Base-by-base conservation (phyloP, 2,329 filamentous ascomycete species). In the Geosmithia putterillii region DNA sequence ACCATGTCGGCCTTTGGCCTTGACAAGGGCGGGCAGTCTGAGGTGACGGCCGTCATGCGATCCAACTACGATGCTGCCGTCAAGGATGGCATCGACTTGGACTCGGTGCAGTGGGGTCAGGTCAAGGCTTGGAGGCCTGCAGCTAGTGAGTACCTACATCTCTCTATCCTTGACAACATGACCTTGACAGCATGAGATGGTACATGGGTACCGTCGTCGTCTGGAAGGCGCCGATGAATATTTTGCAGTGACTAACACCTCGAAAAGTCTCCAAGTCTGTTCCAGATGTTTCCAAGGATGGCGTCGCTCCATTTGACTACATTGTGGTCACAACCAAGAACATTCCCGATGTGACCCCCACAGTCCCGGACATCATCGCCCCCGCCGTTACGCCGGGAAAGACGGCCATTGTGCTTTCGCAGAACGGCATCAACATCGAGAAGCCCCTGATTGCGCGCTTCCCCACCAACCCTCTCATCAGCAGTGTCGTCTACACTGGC, bases 341-440 rank as follows among this genome's bases (percentile, higher is more conserved):
- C 49, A 57, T 74, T 28, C 65, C 74, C 5, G 76, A 79, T 42
- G 52, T 72, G 7, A 57, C 61, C 1, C 74, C 76, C 0, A 62
- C 59, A 0, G 56, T 73, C 0, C 52, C 62, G 35, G 66, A 73
- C 2, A 54, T 77, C 25, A 67, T 79, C 21, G 51, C 54, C 1
- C 70, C 73, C 0, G 74, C 73, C 2, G 58, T 81, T 1, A 72
- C 69, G 0, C 62, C 65, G 1, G 63, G 61, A 2, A 58, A 67
- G 20, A 78, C 75, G 0, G 63, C 63, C 22, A 70, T 81, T 38
- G 62, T 79, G 0, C 64, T 81, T 7, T 59, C 76, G 5, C 77
- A 81, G 47, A 81, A 81, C 51, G 77, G 77, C 1, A 57, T 81
- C n/a, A 76, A 79, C 50, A 80, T 81, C 47, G 74, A 81, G 48